Evolutionary conservation across 192 early-diverging fungal species (phyloP), one percentile per base, ranked within the genome.

Genomic region (Coemansia sp.): DNA sequence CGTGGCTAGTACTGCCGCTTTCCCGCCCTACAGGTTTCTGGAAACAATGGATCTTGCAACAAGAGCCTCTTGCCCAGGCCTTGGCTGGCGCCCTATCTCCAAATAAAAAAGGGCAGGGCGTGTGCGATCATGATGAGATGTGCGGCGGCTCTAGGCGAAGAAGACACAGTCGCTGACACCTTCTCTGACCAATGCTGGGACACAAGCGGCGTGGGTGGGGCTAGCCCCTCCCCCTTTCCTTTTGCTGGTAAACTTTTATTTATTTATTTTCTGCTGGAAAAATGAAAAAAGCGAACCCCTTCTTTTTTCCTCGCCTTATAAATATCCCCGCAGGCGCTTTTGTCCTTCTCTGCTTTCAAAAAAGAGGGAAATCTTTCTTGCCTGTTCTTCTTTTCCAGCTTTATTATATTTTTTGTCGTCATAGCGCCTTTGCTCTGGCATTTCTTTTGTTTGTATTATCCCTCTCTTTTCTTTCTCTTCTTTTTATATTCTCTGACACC

Each of bases 121-220:
- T 54, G 51, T 54, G 51, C 51, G 51, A 54, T 54, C 51, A 54
- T 54, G 51, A 54, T 54, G 51, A 54, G 18, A 26, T 54, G 49
- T 12, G 22, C 22, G 51, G 51, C 51, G 22, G 22, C 51, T 54
- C 8, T 13, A 49, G 47, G 51, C 51, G 51, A 21, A 54, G 26
- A 54, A 54, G 21, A 26, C 26, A 26, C 26, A 26, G 26, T 26
- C 26, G 26, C 26, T 26, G 26, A 26, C 26, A 26, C 26, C 26
- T 26, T 26, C 26, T 26, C 26, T 26, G 26, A 26, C 26, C 26
- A 26, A 26, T 26, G 26, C 26, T 7, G 13, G 7, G 47, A 49
- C 47, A 49, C 47, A 49, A 16, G n/a, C 47, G 15, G 47, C 47
- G n/a, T 18, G 47, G 51, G 8, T 54, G 51, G 21, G 57, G 57